Percentiles rank a stretch among this genome's conserved stretches.
Evolutionary conservation across 75 land plant species (phyloP).

Genomic region (Pinus albicaulis): DNA sequence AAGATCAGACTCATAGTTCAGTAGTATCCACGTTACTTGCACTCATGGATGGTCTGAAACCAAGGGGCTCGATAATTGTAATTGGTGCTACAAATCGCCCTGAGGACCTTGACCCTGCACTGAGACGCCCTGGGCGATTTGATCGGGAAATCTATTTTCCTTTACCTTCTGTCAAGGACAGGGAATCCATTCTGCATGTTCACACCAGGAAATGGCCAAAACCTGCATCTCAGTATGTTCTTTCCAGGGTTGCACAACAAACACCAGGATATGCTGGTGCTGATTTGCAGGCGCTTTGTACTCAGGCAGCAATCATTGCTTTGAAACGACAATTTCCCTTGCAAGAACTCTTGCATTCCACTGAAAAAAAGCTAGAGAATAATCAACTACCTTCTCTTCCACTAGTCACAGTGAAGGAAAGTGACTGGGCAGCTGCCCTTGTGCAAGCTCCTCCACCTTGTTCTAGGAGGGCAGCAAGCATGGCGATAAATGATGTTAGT

Average conservation of each 20-base stretch:
- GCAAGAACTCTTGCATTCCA: slow-evolving; percentile 48
- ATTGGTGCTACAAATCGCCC: slow-evolving; percentile 99
- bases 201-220: slow-evolving; percentile 85
- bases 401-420: slow-evolving; percentile 59
- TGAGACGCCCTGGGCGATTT: slow-evolving; percentile 95
- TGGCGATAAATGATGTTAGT: slow-evolving; percentile 59
- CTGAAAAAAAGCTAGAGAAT: slow-evolving; percentile 28
- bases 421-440: slow-evolving; percentile 88
- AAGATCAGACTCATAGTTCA: slow-evolving; percentile 96
- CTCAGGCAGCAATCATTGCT: slow-evolving; percentile 86
- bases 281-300: slow-evolving; percentile 95
- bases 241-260: slow-evolving; percentile 59
- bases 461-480: slow-evolving; percentile 78
- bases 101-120: slow-evolving; percentile 92
- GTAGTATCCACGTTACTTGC: slow-evolving; percentile 97
- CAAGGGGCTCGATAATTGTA: slow-evolving; percentile 92
- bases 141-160: slow-evolving; percentile 98
- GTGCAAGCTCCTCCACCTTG: slow-evolving; percentile 81
- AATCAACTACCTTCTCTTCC: slow-evolving; percentile 51
- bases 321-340: slow-evolving; percentile 68
- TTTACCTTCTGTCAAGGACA: slow-evolving; percentile 73
- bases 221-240: slow-evolving; percentile 51
- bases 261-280: slow-evolving; percentile 97
- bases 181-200: slow-evolving; percentile 75
- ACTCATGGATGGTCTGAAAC: slow-evolving; percentile 83